Base-by-base conservation (phyloP, 225 moss, liverwort and hornwort genomes). In the Pseudoscleropodium purum region DNA sequence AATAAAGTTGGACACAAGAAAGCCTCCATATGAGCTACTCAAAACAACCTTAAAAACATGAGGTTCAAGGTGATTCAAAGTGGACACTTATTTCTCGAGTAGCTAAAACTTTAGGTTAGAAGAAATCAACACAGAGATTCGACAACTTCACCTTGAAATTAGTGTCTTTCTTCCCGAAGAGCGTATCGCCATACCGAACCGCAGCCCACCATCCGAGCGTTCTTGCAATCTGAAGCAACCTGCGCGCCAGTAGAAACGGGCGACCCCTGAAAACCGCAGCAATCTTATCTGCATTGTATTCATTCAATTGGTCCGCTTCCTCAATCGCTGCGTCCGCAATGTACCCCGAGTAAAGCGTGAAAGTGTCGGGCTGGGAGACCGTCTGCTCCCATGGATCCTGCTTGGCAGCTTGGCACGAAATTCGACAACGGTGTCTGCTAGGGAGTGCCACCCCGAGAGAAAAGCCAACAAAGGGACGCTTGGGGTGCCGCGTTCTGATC, bases 131-230 rank as follows among this genome's bases (percentile, higher is more conserved):
- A 72, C 34, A 57, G 29, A 73, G 52, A 36, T 34, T 84, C 75
- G 37, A 75, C 51, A 57, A 72, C 90, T 37, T 29, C 79, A 94
- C 98, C 98, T 99, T 94, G 66, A 99, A 99, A 90, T 95, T 93
- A 65, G 87, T 86, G 90, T 95, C 92, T 33, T 95, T 94, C 68
- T 93, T 96, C 56, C 99, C 96, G 19, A 97, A 25, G 64, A 92
- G 78, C 29, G 93, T 86, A 80, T 99, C 99, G 66, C 87, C 70
- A 77, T 92, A 97, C 17, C 97, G 95, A 39, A 95, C 90, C 20
- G 94, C 94, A 45, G 96, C 96, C 97, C 99, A 99, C 89, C 96
- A 94, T 59, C 97, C 99, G 27, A 99, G 94, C 43, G 99, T 96
- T n/a, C 91, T 75, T n/a, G 89, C 96, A 90, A 99, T 91, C 74